phyloP scores from a whole-genome alignment of 1,139 yeast genomes.

The Suhomyces anneliseae region DNA sequence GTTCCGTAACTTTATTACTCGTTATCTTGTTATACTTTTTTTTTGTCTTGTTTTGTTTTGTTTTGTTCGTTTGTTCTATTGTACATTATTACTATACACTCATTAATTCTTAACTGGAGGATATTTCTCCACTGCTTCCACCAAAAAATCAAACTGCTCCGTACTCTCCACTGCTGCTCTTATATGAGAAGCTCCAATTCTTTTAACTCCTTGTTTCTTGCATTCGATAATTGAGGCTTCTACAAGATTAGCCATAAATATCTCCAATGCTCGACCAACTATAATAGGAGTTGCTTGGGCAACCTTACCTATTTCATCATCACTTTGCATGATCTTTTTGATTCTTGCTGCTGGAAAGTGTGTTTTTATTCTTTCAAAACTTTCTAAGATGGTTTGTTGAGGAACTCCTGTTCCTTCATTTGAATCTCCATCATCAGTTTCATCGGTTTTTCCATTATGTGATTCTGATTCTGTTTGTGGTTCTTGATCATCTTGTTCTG shows the following conservation, averaged over 20 bases:
- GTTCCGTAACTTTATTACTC: too few species aligned
- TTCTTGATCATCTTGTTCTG: background rate
- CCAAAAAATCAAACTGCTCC: conserved; percentile 90
- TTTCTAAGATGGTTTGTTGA: conserved; percentile 31
- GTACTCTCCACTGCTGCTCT: conserved; percentile 80
- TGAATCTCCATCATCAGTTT: background rate
- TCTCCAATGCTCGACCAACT: conserved; percentile 91
- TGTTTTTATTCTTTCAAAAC: conserved; percentile 68
- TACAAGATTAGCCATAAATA: conserved; percentile 86
- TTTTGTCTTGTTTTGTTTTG: too few species aligned
- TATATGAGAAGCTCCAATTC: conserved; percentile 81
- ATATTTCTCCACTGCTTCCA: conserved; percentile 68
- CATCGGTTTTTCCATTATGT: background rate
- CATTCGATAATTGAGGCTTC: conserved; percentile 84
- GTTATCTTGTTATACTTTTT: too few species aligned
- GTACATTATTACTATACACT: conserved; percentile 3
- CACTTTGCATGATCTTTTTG: conserved; percentile 95
- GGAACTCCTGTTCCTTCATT: conserved; percentile 14
- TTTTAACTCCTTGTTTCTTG: conserved; percentile 68
- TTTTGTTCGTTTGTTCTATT: background rate
- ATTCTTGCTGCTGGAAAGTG: conserved; percentile 97
- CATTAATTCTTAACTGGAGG: conserved; percentile 37
- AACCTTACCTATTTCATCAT: conserved; percentile 97
- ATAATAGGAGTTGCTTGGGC: conserved; percentile 98
- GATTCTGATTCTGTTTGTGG: background rate